Evolutionary conservation across 129 eudicot genomes (phyloP).

Genomic region (Sambucus nigra): DNA sequence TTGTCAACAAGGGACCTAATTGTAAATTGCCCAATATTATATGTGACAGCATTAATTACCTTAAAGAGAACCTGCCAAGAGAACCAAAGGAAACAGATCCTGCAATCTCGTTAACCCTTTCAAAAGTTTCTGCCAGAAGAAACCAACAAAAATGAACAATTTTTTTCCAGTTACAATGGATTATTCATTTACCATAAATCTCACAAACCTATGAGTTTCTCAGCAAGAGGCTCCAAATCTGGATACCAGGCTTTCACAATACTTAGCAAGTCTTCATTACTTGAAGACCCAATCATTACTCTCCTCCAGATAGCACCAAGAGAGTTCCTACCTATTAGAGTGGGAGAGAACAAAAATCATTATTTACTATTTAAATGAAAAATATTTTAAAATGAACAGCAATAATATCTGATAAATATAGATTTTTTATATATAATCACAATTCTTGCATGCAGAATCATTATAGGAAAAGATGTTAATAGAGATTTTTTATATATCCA

Average conservation of each 20-base stretch:
- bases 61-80: constrained; percentile 62
- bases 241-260: constrained; percentile 78
- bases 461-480: too few species aligned
- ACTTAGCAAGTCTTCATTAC: constrained; percentile 39
- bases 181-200: background rate
- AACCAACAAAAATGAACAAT: background rate
- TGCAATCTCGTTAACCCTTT: constrained; percentile 42
- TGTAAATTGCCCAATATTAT: too few species aligned
- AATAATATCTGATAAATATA: too few species aligned
- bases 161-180: constrained; percentile 3
- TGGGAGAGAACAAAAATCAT: background rate
- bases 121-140: constrained; percentile 65
- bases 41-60: constrained; percentile 50
- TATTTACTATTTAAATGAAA: background rate
- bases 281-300: constrained; percentile 51
- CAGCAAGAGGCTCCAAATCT: constrained; percentile 51
- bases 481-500: too few species aligned
- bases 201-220: constrained; percentile 57
- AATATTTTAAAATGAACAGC: background rate
- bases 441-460: too few species aligned
- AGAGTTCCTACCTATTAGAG: constrained; percentile 37
- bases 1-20: too few species aligned
- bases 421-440: too few species aligned
- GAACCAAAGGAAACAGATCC: constrained; percentile 32
- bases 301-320: constrained; percentile 81